Evolutionary conservation across 2,329 filamentous ascomycete genomes (phyloP).

Genomic region (Cladophialophora psammophila): DNA sequence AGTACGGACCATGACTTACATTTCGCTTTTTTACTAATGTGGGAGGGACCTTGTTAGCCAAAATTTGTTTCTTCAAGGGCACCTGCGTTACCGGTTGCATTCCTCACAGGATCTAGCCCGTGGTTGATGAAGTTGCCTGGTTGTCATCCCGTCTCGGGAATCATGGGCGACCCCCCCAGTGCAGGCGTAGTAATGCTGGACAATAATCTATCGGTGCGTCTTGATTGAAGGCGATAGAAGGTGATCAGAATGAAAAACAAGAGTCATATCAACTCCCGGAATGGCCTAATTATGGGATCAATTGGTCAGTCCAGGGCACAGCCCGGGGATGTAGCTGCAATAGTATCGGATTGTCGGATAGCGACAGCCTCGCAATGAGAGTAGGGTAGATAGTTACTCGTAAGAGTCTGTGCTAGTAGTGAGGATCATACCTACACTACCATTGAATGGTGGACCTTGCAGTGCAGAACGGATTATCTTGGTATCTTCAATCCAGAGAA

Average conservation of each 20-base stretch:
- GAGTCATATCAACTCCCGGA: background rate
- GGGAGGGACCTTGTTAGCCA: background rate
- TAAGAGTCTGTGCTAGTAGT: background rate
- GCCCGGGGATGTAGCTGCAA: background rate
- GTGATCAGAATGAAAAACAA: background rate
- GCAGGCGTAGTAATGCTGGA: background rate
- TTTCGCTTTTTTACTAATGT: slow-evolving; percentile 8
- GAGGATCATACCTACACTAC: background rate
- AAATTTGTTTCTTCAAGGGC: background rate
- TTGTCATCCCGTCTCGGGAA: background rate
- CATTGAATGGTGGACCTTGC: background rate
- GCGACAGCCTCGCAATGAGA: background rate
- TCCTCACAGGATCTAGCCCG: slow-evolving; percentile 11
- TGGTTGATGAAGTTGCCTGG: background rate
- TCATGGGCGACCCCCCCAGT: too few relatives aligned
- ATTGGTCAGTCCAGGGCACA: background rate
- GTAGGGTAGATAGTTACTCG: background rate
- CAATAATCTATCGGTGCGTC: background rate
- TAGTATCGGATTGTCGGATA: background rate
- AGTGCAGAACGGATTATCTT: background rate
- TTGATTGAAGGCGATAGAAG: background rate
- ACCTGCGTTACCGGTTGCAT: background rate
- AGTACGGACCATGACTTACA: background rate
- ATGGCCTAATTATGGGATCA: background rate
- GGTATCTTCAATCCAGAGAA: background rate